Base-by-base conservation (phyloP, 371 early-diverging fungal species). In the Dichotomocladium elegans region DNA sequence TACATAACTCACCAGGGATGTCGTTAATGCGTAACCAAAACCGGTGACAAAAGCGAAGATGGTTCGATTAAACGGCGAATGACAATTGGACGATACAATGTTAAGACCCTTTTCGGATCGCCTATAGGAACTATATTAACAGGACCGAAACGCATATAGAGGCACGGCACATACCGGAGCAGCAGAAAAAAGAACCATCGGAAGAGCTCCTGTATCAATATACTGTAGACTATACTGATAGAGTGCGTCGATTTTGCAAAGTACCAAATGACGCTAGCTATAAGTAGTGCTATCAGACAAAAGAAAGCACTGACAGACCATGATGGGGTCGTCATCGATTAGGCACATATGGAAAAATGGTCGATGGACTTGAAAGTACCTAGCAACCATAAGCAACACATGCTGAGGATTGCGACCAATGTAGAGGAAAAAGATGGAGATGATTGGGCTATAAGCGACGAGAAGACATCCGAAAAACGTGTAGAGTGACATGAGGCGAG, bases 401-500 rank as follows among this genome's bases (percentile, higher is more conserved):
- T 82, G 71, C 58, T 86, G 87, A 5, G 88, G 85, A 68, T 82
- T 77, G 17, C 72, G 77, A 19, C 81, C 87, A 33, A 87, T 77
- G 43, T 74, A 75, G 3, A 87, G 64, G 30, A 89, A 80, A 47
- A 91, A 87, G 40, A 88, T 81, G 53, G 82, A 77, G 1, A 87
- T 66, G 27, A 86, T 71, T 3, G 91, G 89, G 1, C 89, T 87
- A 70, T 85, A 89, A 8, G 91, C 91, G 30, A 77, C 72, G n/a
- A 91, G 60, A 11, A 80, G 60, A 57, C 82, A 82, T 34, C 87
- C 89, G 68, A 91, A 87, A 70, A 89, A 88, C n/a, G 81, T 72
- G 29, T 66, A 56, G 25, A 79, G 60, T 10, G 85, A 81, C 88
- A 86, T 86, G 0, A 43, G 25, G 43, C n/a, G n/a, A n/a, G n/a